Base-by-base conservation (phyloP, 495 filamentous ascomycete species). In the Aspergillus nanangensis region DNA sequence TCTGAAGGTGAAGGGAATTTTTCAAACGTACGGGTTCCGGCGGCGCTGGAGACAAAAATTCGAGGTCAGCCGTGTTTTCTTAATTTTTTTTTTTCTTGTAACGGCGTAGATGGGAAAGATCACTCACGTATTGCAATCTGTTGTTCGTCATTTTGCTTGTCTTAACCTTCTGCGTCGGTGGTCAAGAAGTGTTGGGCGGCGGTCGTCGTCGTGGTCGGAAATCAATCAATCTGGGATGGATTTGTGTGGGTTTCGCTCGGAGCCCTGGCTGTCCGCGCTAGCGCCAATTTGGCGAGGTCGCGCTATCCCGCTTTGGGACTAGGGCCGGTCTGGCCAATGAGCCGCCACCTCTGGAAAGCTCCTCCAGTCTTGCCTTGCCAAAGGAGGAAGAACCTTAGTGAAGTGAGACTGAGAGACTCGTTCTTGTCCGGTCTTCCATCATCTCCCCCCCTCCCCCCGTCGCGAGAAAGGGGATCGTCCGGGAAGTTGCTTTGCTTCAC, bases 11-110 rank as follows among this genome's bases (percentile, higher is more conserved):
- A 13, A 44, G 29, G 39, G 60, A 60, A 61, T 48, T 53, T 50
- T 48, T 44, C 24, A 52, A 58, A 85, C 88, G 78, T 86, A 94
- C 87, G 86, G 84, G 76, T 93, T 91, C 71, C 87, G 84, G 75
- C 88, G 84, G 71, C 88, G 84, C 84, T 90, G 60, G 21, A 38
- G 44, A 32, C 55, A 45, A 44, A 41, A 50, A 49, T 42, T 15
- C n/a, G n/a, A n/a, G n/a, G n/a, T n/a, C n/a, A n/a, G n/a, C n/a
- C n/a, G n/a, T n/a, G 41, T 20, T 44, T 20, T 27, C 53, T 62
- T 53, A 67, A 56, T 46, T 61, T 50, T 50, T 43, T 32, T 10
- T 27, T 17, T 14, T 48, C 14, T 15, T 13, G 32, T 8, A 18
- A 21, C 14, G 27, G 38, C 40, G 31, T 15, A 44, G 24, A 25